Conservation (phyloP, 148 eudicot genomes). For the Limonium bicolor region DNA sequence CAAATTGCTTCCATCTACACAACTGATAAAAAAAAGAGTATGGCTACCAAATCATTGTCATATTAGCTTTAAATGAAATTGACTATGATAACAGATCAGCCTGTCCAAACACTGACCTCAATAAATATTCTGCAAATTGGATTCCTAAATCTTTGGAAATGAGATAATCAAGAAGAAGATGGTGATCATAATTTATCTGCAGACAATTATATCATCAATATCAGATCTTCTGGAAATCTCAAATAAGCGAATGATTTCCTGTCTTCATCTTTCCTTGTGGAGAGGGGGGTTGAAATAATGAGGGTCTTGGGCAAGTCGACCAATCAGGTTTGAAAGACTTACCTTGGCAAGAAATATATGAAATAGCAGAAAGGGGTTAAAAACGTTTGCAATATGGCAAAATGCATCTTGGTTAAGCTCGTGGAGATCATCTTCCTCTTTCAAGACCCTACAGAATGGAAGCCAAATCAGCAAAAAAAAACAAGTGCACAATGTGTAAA, state of each 20-base stretch:
- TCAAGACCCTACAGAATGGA: slow-evolving; percentile 13
- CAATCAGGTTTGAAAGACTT: slow-evolving; percentile 8
- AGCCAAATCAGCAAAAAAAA: neutral
- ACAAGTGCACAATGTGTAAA: neutral
- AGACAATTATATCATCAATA: slow-evolving; percentile 2
- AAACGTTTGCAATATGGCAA: slow-evolving; percentile 40
- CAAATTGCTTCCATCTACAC: neutral
- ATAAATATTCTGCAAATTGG: slow-evolving; percentile 71
- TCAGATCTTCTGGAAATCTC: too few relatives aligned
- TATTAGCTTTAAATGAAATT: neutral
- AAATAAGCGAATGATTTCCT: too few relatives aligned
- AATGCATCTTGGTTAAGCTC: slow-evolving; percentile 26
- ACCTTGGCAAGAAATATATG: slow-evolving; percentile 80
- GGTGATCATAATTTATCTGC: slow-evolving; percentile 89
- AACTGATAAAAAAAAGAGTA: neutral
- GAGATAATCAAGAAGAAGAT: slow-evolving; percentile 91
- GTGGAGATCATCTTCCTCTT: slow-evolving; percentile 13
- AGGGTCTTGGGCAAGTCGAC: too few relatives aligned
- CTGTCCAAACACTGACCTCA: slow-evolving; percentile 66
- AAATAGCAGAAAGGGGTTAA: slow-evolving; percentile 58
- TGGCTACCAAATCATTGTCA: neutral
- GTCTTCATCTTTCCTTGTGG: too few relatives aligned
- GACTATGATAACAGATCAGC: neutral
- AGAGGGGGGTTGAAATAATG: too few relatives aligned
- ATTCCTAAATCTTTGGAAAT: slow-evolving; percentile 79